Base-by-base conservation (phyloP, 2,329 filamentous ascomycete species). In the Didymella pinodella region DNA sequence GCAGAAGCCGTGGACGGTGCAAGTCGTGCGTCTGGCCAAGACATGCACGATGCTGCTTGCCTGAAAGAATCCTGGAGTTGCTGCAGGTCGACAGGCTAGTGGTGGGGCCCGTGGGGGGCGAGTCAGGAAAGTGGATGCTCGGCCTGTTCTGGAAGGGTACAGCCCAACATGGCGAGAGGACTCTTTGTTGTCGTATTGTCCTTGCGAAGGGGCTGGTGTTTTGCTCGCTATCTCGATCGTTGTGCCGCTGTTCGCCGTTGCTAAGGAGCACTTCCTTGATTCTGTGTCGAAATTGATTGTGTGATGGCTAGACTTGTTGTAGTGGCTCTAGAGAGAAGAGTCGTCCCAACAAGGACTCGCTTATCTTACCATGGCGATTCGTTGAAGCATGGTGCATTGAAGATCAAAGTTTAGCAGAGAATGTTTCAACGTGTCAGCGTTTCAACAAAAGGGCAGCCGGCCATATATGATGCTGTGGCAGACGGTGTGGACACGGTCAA, bases 121-220 rank as follows among this genome's bases (percentile, higher is more conserved):
- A 59, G 56, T 59, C 56, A 59, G 41, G 29, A 22, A 29, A 46
- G 41, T 49, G 43, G 46, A 46, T n/a, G 56, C 63, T 61, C 49
- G 55, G 46, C 63, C 49, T 63, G 64, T 56, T 54, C 54, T 53
- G 52, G 44, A 62, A 59, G 64, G 61, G 66, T 64, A 12, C n/a
- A 41, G 57, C 44, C 56, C 50, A 59, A 59, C 40, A 54, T 48
- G 46, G 41, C 46, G 40, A 54, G 18, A 22, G 31, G 26, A 36
- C 8, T 45, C 34, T 46, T 50, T 58, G 56, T 59, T 59, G 40
- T 47, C 47, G 45, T 50, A 45, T 53, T 59, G 32, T 54, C 34
- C 29, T 46, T 43, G n/a, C 28, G n/a, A 25, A 36, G 43, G 29
- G 36, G 20, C 28, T 50, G 40, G 46, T 59, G 50, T 43, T 34